Evolutionary conservation across 306 rosid species (phyloP), one percentile per base, ranked within the genome.

Genomic region (Mucuna pruriens): DNA sequence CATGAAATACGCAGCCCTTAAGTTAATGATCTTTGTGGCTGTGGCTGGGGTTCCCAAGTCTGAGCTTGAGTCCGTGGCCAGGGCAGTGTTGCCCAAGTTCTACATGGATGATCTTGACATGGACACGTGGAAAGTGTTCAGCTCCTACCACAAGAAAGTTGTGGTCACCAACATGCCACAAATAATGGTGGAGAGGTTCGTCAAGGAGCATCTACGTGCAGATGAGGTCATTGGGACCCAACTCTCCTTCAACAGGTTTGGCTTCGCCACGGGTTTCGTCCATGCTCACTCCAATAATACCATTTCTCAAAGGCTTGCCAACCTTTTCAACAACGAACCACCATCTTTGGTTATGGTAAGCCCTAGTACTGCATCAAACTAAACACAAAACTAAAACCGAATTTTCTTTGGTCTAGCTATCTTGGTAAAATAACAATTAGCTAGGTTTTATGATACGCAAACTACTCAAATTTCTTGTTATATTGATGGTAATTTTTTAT

Each of bases 81-180:
- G 94, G 48, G 99, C 99, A 0, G 99, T 95, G 58, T 46, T 95
- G 81, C 98, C 99, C 0, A 95, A 93, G 88, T 95, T 95, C 75
- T 90, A 79, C 74, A 88, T 93, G 90, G 98, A 93, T 23, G 92
- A 92, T 69, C 66, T 95, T 16, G 84, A 93, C 61, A 84, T 87
- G 88, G 91, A 88, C 9, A 87, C 86, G 6, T 95, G 98, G 98
- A 89, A 74, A 67, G 83, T 85, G 77, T 87, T 90, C 17, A 81
- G 90, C 51, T 51, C 80, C 1, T 75, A 60, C 6, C 87, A 84
- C 0, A 78, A 77, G 55, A 78, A 90, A 20, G 91, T 93, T 62
- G 96, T 90, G 67, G 90, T 87, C 36, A 93, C 98, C 0, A 87
- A 65, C 82, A 91, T 51, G 82, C 99, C 99, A 0, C 74, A 91